Percentiles rank a stretch among this genome's conserved stretches.
These are phyloP conservation scores for Lentithecium fluviatile DNA, from an alignment of 495 filamentous ascomycete genomes.

Conservation along the genomic window DNA sequence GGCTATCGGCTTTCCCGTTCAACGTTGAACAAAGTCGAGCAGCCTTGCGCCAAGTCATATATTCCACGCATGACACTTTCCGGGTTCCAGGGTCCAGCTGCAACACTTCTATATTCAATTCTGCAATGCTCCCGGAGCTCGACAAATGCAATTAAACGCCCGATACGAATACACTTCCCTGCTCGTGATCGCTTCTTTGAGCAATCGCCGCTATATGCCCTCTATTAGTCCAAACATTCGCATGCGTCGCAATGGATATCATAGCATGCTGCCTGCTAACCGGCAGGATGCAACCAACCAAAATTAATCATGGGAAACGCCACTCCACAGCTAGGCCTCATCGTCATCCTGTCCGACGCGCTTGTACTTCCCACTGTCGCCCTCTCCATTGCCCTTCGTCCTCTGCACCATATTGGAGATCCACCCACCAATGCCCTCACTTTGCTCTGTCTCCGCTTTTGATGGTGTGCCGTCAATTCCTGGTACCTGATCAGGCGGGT, in stretches of 20 bases:
- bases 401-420: constrained; percentile 63
- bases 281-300: background rate
- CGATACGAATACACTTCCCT: constrained; percentile 20
- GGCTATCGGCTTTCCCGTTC: no score
- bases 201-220: constrained; percentile 9
- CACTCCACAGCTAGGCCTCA: constrained; percentile 8
- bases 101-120: background rate
- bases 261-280: constrained; percentile 3
- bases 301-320: background rate
- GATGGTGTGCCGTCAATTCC: constrained; percentile 51
- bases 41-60: no score
- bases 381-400: constrained; percentile 50
- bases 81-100: no score
- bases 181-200: background rate
- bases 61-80: no score
- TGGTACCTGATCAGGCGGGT: constrained; percentile 57
- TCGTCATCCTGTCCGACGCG: constrained; percentile 65
- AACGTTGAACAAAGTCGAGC: no score
- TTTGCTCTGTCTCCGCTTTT: constrained; percentile 41
- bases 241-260: constrained; percentile 16
- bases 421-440: constrained; percentile 67
- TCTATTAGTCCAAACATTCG: constrained; percentile 13
- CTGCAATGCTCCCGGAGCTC: background rate
- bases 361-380: constrained; percentile 59
- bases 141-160: background rate